Percentiles rank a stretch among this genome's conserved stretches.
phyloP scores from a whole-genome alignment of 75 land plant genomes.

The Larix kaempferi region DNA sequence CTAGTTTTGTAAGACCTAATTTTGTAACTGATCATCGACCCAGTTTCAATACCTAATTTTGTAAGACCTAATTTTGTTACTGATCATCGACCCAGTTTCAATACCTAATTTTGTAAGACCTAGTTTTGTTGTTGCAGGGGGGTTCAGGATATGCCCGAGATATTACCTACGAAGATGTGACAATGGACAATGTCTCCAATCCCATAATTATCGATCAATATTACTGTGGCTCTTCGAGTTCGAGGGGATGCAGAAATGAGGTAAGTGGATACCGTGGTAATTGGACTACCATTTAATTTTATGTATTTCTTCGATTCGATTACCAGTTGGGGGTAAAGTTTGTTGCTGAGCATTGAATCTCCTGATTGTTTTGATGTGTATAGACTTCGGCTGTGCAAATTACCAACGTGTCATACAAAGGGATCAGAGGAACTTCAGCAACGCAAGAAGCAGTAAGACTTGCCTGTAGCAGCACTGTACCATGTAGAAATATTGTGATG shows the following conservation, averaged over 20 bases:
- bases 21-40: neutral
- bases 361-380: neutral
- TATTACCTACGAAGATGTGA: conserved; percentile 50
- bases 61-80: too few relatives aligned
- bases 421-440: conserved; percentile 40
- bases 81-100: too few relatives aligned
- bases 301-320: neutral
- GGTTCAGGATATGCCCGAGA: conserved; percentile 67
- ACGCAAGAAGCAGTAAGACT: conserved; percentile 27
- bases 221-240: conserved; percentile 61
- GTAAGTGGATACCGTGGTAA: conserved; percentile 18
- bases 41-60: neutral
- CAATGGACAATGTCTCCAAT: conserved; percentile 74
- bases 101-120: neutral
- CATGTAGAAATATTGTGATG: conserved; percentile 26
- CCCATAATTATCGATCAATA: conserved; percentile 90
- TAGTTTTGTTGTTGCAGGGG: conserved; percentile 42
- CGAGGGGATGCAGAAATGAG: conserved; percentile 57
- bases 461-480: conserved; percentile 39
- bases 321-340: neutral
- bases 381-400: conserved; percentile 47
- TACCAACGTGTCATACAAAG: conserved; percentile 26
- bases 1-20: neutral
- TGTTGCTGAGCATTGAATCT: neutral
- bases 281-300: neutral